These are phyloP conservation scores for Talaromyces nanjingensis DNA, from an alignment of 495 filamentous ascomycete species.

Conservation along the genomic window DNA sequence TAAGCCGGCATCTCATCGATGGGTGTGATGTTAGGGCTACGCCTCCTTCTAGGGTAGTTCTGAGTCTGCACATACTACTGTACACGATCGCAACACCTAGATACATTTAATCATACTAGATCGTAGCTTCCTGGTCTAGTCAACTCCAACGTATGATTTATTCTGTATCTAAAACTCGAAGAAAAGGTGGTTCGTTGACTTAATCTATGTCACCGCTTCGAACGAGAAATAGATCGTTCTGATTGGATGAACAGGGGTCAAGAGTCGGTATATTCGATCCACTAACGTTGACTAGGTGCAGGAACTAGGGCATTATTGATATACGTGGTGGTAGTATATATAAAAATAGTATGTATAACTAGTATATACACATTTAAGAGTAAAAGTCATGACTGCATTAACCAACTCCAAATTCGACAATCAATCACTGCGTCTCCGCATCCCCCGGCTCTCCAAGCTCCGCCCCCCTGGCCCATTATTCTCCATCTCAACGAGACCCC, in stretches of 20 bases:
- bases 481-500: constrained; percentile 19
- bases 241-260: background rate
- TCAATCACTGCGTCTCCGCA: constrained; percentile 2
- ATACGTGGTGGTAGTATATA: no score
- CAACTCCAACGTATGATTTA: background rate
- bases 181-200: background rate
- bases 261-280: background rate
- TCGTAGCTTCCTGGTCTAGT: background rate
- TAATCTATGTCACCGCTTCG: background rate
- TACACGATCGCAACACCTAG: background rate
- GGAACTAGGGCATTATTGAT: background rate
- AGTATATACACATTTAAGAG: background rate
- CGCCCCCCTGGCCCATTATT: background rate
- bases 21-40: background rate
- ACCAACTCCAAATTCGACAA: background rate
- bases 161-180: background rate
- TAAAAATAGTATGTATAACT: background rate
- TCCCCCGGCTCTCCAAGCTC: constrained; percentile 8
- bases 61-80: background rate
- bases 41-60: background rate
- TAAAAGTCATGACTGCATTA: background rate
- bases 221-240: background rate
- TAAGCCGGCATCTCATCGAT: background rate
- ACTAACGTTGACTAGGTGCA: background rate
- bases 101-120: background rate